Base-by-base conservation (phyloP, 2,329 filamentous ascomycete species). In the Gaeumannomyces tritici region DNA sequence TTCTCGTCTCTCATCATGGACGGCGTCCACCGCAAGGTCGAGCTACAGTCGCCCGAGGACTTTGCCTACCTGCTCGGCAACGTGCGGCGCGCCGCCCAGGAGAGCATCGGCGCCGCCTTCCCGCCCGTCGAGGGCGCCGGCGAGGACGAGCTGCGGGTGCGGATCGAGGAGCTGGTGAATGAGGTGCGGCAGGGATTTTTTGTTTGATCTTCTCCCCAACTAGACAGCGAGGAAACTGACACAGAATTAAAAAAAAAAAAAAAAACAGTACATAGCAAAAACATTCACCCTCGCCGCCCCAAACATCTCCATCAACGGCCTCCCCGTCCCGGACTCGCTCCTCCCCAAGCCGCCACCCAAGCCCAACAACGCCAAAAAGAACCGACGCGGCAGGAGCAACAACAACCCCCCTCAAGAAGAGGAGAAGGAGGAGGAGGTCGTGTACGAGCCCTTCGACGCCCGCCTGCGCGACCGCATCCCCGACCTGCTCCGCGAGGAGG, bases 41-140 rank as follows among this genome's bases (percentile, higher is more conserved):
- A 93, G 76, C 84, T 93, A 61, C 89, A 93, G 76, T 82, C 83
- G n/a, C 83, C 86, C 55, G 85, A 88, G 59, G 90, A 93, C 74
- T 80, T 93, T 42, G 76, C 81, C 62, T 90, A 87, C 74, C 82
- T 93, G 31, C 81, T 89, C 68, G 76, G 81, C 66, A 90, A 90
- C 70, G 84, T 90, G 65, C 85, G 86, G 70, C 81, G 81, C 73
- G 86, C 87, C 63, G 89, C 89, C 13, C 80, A 82, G 57, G 82
- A 84, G 68, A 88, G 86, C 71, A 82, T 93, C 64, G 80, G 86
- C 72, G 80, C 83, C 67, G 85, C 84, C 60, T 85, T 93, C 62
- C 89, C 89, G 28, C 84, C 84, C 0, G 81, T 86, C 35, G 83
- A 84, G 55, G 78, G 72, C 63, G 73, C 63, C 55, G 71, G 70